A percentile compares a stretch with the other conserved stretches of the same genome.
These are phyloP conservation scores for Solanum tarapatanum DNA, from an alignment of 257 asterid species.

Conservation along the genomic window DNA sequence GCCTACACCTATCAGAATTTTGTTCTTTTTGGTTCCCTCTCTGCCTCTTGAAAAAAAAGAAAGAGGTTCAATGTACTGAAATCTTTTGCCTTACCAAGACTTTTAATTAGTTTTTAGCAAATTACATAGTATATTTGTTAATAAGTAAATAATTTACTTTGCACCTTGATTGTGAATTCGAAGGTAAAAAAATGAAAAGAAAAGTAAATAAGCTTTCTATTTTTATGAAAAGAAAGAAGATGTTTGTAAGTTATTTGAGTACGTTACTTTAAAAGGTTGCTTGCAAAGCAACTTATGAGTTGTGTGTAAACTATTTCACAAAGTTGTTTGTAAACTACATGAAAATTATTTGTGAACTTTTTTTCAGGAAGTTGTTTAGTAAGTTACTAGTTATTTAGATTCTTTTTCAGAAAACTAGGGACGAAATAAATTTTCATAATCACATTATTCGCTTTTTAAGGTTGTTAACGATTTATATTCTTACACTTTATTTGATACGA, in stretches of 20 bases:
- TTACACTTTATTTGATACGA: neutral
- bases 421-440: neutral
- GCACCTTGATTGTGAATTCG: neutral
- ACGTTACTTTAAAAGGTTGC: neutral
- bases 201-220: neutral
- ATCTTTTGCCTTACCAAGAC: neutral
- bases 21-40: neutral
- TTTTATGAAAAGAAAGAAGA: neutral
- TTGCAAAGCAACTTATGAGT: neutral
- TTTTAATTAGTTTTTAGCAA: neutral
- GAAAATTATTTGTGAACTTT: neutral
- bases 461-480: neutral
- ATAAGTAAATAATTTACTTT: neutral
- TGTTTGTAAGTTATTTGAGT: neutral
- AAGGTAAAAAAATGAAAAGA: neutral
- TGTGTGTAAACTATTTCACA: neutral
- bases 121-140: neutral
- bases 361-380: neutral
- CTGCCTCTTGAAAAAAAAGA: neutral
- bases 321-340: too few species aligned
- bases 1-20: slow-evolving; percentile 17
- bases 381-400: neutral
- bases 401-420: neutral
- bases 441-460: neutral
- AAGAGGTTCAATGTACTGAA: neutral